phyloP scores from a whole-genome alignment of 208 protist species.

The Strigomonas galati region DNA sequence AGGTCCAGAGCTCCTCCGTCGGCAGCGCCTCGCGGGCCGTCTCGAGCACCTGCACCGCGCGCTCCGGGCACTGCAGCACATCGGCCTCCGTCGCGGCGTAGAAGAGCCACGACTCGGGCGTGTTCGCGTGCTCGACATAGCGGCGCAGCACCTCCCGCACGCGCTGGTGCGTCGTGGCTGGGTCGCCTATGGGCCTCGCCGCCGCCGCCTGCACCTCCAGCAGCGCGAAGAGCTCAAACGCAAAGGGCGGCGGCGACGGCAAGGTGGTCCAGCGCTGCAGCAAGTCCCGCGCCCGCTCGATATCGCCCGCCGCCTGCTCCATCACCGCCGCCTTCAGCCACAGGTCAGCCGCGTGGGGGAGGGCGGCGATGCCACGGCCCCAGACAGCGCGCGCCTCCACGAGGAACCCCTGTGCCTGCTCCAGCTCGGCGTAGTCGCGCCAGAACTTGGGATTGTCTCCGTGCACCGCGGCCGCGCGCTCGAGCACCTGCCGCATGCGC shows the following conservation, averaged over 20 bases:
- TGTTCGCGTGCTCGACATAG: conserved; percentile 69
- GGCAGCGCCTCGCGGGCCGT: conserved; percentile 75
- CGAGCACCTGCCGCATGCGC: conserved; percentile 94
- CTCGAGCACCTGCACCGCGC: conserved; percentile 59
- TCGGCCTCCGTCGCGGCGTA: conserved; percentile 85
- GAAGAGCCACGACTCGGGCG: conserved; percentile 81
- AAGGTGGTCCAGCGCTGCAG: conserved; percentile 97
- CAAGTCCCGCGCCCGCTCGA: conserved; percentile 76
- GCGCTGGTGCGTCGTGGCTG: conserved; percentile 36
- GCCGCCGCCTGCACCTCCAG: conserved; percentile 68
- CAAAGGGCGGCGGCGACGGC: conserved; percentile 47
- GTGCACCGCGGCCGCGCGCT: conserved; percentile 94
- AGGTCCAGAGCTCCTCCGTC: conserved; percentile 35
- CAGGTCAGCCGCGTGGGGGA: conserved; percentile 95
- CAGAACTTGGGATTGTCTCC: conserved; percentile 89
- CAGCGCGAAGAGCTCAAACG: conserved; percentile 94
- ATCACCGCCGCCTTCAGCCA: conserved; percentile 97
- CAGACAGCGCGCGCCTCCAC: conserved; percentile 97
- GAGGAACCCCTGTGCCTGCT: conserved; percentile 96
- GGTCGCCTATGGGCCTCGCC: too few relatives aligned
- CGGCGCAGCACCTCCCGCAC: conserved; percentile 49
- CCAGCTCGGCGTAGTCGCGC: conserved; percentile 98
- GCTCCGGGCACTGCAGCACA: conserved; percentile 43
- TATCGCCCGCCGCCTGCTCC: conserved; percentile 96
- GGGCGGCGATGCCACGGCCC: conserved; percentile 93